Evolutionary conservation across 257 asterid species (phyloP), one percentile per base, ranked within the genome.

Genomic region (Mentha longifolia): DNA sequence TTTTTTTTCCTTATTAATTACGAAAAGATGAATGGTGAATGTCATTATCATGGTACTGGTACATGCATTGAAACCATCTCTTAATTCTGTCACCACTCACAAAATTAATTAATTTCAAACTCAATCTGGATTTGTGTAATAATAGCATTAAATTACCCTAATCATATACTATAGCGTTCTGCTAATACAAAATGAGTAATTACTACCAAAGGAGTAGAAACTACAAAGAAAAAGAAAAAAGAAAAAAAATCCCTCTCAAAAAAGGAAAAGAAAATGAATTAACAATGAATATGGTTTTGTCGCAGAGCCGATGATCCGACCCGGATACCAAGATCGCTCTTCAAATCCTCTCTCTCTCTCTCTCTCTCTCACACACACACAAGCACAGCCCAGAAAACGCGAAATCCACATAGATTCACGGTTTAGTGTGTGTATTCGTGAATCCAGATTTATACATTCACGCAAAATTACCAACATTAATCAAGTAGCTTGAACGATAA

Each of bases 291-390:
- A n/a, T 58, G 70, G 70, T 52, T 46, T n/a, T 15, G 33, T 46
- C 49, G 49, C 43, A 46, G 10, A 11, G 8, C 49, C 15, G 49
- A 60, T 1, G 49, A 60, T 1, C 69, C 35, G 63, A 59, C 47
- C 52, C 68, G 68, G 61, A 16, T 58, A 58, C 51, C 67, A 78
- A 77, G 78, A 72, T 77, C 71, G 65, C 70, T 64, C 62, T 31
- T 31, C 68, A 11, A 68, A 35, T 39, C 16, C 30, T 3, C n/a
- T 50, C 68, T 7, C 42, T 6, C 25, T 42, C 28, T 46, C 28
- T 46, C 60, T 4, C 43, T 42, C 57, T 51, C 57, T 45, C 79
- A 30, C 67, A 42, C 73, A 10, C 76, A 54, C 51, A 46, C 50
- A 47, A 20, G 7, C 1, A 1, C 17, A 14, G 37, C 42, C 14